Evolutionary conservation across 768 basidiomycete genomes (phyloP), one percentile per base, ranked within the genome.

Genomic region (Mycena epipterygia): DNA sequence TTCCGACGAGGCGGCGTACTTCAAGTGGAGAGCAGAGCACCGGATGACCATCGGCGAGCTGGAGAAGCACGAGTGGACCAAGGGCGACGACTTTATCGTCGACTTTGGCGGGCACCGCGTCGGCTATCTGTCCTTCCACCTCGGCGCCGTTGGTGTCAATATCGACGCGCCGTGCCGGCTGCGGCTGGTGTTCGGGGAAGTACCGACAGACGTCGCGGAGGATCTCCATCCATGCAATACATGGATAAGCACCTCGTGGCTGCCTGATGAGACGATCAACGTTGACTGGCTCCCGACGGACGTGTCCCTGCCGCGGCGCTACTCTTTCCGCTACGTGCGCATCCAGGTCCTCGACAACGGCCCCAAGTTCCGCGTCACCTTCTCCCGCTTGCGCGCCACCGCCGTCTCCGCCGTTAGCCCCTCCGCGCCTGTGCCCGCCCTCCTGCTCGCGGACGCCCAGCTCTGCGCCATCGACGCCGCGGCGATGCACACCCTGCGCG

Each of bases 281-380:
- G 58, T 59, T 19, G 58, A 59, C 58, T 59, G 58, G 42, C 58
- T 59, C 19, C 58, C 58, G 41, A 59, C 37, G 58, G 42, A 59
- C 42, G 58, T 59, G 42, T 59, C 58, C 58, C 42, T 59, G 21
- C 58, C 58, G 19, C 58, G 58, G 29, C 58, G 58, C 58, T 59
- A 59, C 42, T 59, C 58, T 27, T 59, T 59, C 58, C 58, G 58
- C 42, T 59, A 59, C 58, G 58, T 59, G 58, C 58, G 58, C 41
- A 32, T 55, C 53, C 53, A 35, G 53, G 53, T 55, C 32, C 30
- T 55, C 53, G 53, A 55, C 53, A 55, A 55, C 53, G 53, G 53
- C 30, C 53, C 53, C 32, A 55, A 55, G 53, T 55, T 55, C 53
- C 35, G 53, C 32, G 27, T 46, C 41, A 59, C 29, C 11, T 59